Base-by-base conservation (phyloP, 306 rosid species). In the Herpetospermum pedunculosum region DNA sequence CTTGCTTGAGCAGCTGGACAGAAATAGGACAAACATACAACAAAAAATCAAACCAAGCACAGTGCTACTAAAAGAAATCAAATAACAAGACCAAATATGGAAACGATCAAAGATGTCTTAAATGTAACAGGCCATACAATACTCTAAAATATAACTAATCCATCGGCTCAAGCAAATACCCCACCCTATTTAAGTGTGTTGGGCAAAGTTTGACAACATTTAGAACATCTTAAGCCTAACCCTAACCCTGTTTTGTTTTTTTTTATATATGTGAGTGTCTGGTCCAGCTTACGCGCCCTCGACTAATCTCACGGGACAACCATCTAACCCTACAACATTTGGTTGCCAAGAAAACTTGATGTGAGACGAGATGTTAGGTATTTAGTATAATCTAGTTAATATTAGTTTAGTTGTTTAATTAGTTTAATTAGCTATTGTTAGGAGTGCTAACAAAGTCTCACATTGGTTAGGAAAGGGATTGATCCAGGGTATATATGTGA, bases 1-100 rank as follows among this genome's bases (percentile, higher is more conserved):
- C 96, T 62, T 85, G 85, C 52, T 82, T 89, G 79, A 91, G 86
- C 78, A 77, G 74, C 98, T 94, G 81, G 23, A 87, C 14, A 35
- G 70, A 62, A 62, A 62, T 62, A 62, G 4, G 18, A 70, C 57
- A 47, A 38, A 73, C 38, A 53, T 73, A 23, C 25, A 52, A 71
- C 76, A 84, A 57, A 41, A 76, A 70, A 62, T 10, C 69, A 81
- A 79, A 80, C 52, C 71, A 73, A 41, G 54, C 35, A 67, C 13
- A 35, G 49, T 68, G 54, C 21, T 28, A 7, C 21, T 28, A 7
- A 23, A 15, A 68, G 23, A 68, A 23, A 67, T 25, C 21, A 67
- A 67, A 40, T 41, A 13, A 37, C 50, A 44, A 0, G 30, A 67
- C 73, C 15, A 67, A 13, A 12, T 21, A 43, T 67, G 73, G 23